These are phyloP conservation scores for Cymbopogon citratus DNA, from an alignment of 176 grass and related monocot genomes.

Conservation along the genomic window DNA sequence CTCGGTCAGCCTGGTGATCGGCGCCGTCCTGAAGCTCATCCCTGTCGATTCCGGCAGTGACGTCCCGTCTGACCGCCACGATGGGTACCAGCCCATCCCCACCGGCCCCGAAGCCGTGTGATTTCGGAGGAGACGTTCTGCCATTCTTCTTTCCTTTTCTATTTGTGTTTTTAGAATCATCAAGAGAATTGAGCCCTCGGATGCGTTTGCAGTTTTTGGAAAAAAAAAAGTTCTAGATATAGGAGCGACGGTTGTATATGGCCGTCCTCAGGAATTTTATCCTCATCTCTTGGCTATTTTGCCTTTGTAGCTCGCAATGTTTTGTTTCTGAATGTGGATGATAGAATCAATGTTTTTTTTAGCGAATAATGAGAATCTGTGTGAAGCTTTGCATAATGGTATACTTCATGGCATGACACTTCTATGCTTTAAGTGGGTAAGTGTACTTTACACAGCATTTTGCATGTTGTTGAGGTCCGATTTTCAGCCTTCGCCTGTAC, in stretches of 20 bases:
- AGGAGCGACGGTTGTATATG: neutral
- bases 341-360: neutral
- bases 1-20: conserved; percentile 51
- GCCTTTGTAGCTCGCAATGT: neutral
- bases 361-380: neutral
- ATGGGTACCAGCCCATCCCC: conserved; percentile 61
- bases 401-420: neutral
- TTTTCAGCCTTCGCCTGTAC: no score
- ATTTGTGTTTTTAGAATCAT: neutral
- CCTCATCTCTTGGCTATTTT: neutral
- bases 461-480: no score
- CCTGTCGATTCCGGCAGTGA: conserved; percentile 29
- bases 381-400: neutral
- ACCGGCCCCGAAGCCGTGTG: conserved; percentile 58
- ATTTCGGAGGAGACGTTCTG: neutral
- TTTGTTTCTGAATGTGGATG: neutral
- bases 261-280: neutral
- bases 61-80: neutral
- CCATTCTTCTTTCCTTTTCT: neutral
- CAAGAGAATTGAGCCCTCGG: neutral
- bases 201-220: neutral
- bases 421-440: no score
- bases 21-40: conserved; percentile 66
- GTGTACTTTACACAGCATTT: no score
- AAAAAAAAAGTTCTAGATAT: neutral